Base-by-base conservation (phyloP, 2,329 filamentous ascomycete genomes). In the Penicillium hesseltinei region DNA sequence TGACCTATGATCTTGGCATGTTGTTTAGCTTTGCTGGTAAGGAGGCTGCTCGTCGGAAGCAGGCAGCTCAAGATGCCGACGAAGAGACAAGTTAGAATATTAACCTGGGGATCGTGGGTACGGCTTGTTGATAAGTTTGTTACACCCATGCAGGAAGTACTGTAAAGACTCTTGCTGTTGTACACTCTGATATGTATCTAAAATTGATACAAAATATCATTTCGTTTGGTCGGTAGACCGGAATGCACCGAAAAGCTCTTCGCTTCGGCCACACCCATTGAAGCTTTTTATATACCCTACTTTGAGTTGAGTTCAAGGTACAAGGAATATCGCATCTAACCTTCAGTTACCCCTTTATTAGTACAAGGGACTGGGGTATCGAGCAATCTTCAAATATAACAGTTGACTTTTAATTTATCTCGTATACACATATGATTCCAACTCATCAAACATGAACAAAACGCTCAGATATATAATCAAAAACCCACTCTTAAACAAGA, bases 1-100 rank as follows among this genome's bases (percentile, higher is more conserved):
- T 80, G 0, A 64, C 72, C 5, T 89, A 88, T 68, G 86, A 88
- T 69, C 60, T 88, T 25, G 80, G 81, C 0, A 77, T 87, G 65
- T 67, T 87, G 43, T 76, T 77, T 8, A 77, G 80, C 45, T 84
- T 85, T 66, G 68, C 68, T 1, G 66, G 69, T 0, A 67, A 62
- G 33, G 71, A 74, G 27, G 59, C 62, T 31, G 56, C 58, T 3
- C 49, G 56, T 36, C 57, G 62, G 17, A 65, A 62, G 47, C 59
- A 52, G 51, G 38, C 50, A 31, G 35, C 51, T 10, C 54, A 54
- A 35, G 60, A 57, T n/a, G 35, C 36, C 15, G 59, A 63, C 6
- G 60, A 62, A n/a, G 63, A 65, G 57, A 56, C 50, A 13, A 53
- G 25, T 25, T 52, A 45, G 23, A 36, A 31, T 51, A 31, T 40